These are phyloP conservation scores for Corchorus olitorius DNA, from an alignment of 345 rosid genomes.

Conservation along the genomic window DNA sequence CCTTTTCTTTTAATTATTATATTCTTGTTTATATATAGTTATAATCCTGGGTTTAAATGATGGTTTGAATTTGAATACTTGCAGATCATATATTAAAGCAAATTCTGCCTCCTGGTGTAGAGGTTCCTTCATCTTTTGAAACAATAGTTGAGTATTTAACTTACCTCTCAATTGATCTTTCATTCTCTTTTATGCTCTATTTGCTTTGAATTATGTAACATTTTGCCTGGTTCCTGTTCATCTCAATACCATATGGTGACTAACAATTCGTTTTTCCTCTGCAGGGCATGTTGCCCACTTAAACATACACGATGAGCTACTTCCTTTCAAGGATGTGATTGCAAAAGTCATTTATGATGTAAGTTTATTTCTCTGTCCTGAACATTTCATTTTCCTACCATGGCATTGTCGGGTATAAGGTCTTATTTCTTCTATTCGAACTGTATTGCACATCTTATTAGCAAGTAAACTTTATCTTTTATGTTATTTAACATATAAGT, in stretches of 20 bases:
- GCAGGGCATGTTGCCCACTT: constrained; percentile 97
- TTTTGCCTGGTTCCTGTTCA: not conserved
- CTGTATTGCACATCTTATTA: not conserved
- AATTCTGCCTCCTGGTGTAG: constrained; percentile 84
- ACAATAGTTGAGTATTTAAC: constrained; percentile 78
- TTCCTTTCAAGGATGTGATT: constrained; percentile 80
- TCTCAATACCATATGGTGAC: constrained; percentile 5
- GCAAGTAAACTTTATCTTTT: not conserved
- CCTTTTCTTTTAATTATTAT: not conserved
- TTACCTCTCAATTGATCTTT: constrained; percentile 16
- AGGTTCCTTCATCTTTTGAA: constrained; percentile 94
- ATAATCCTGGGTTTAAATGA: not conserved
- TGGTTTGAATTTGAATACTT: not conserved
- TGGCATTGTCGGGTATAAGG: not conserved
- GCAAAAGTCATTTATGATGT: constrained; percentile 94
- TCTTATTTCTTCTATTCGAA: not conserved
- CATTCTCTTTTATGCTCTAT: not conserved
- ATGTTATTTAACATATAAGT: not conserved
- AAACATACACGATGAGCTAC: constrained; percentile 82
- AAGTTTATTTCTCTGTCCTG: constrained; percentile 35
- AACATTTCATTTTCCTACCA: constrained; percentile 3
- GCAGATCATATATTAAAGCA: constrained; percentile 88
- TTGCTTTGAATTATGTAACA: too few species aligned
- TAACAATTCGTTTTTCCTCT: constrained; percentile 28
- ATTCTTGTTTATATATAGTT: not conserved